Evolutionary conservation across 495 filamentous ascomycete genomes (phyloP).

Genomic region (Cladorrhinum samala): DNA sequence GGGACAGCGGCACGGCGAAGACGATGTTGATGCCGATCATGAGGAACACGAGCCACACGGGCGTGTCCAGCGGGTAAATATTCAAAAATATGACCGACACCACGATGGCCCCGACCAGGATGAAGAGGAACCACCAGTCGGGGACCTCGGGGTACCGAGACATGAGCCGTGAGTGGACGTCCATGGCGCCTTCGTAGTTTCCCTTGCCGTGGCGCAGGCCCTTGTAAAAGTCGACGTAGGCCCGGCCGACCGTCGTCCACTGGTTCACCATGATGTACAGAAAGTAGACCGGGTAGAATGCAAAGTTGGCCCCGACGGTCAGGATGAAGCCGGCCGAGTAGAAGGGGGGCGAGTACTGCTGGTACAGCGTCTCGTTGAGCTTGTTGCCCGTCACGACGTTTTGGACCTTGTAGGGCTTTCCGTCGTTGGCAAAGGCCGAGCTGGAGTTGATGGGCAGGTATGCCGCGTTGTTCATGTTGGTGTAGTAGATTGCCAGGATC

Average conservation of each 20-base stretch:
- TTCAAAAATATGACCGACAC: conserved; percentile 45
- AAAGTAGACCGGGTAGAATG: conserved; percentile 50
- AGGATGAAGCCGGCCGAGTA: conserved; percentile 56
- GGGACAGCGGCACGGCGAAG: conserved; percentile 31
- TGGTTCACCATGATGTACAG: conserved; percentile 52
- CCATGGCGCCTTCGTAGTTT: conserved; percentile 47
- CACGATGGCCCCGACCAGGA: conserved; percentile 41
- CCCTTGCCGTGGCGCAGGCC: conserved; percentile 42
- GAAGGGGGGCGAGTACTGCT: conserved; percentile 54
- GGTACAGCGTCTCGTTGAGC: conserved; percentile 45
- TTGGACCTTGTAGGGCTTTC: conserved; percentile 43
- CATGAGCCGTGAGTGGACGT: conserved; percentile 58
- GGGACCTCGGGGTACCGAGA: conserved; percentile 51
- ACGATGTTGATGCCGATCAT: conserved; percentile 35
- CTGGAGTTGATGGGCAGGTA: conserved; percentile 47
- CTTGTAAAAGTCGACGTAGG: conserved; percentile 34
- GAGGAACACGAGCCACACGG: conserved; percentile 30
- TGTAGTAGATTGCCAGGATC: conserved; percentile 49
- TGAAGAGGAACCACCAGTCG: conserved; percentile 52
- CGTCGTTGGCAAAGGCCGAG: conserved; percentile 52
- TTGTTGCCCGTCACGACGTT: conserved; percentile 46
- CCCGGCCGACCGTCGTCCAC: conserved; percentile 31
- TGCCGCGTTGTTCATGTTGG: conserved; percentile 41
- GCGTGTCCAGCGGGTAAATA: conserved; percentile 39
- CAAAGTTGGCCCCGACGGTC: conserved; percentile 54